Base-by-base conservation (phyloP, 2,329 filamentous ascomycete species). In the Verticillium zaregamsianum region DNA sequence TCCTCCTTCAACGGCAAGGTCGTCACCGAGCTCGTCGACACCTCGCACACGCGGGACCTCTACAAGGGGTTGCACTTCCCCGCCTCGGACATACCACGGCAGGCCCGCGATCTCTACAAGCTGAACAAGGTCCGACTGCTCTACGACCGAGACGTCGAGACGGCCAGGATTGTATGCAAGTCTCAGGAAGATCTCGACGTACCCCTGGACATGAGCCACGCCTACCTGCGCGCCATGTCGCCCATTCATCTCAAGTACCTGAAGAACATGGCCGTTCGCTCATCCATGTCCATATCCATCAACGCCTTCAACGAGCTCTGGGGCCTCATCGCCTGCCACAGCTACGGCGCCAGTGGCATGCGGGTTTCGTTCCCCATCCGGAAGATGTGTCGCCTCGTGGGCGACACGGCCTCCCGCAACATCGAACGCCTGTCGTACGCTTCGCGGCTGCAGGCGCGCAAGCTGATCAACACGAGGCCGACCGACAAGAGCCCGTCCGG, bases 221-320 rank as follows among this genome's bases (percentile, higher is more conserved):
- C 90, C 0, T 95, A 96, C 70, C 82, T 96, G 2, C 86, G 93
- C 60, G 92, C 93, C 65, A 96, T 96, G 86, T 96, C 92, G 1
- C 92, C 93, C 0, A 93, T 96, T 52, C 92, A 95, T 70, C 74
- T 96, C 60, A 96, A 96, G 70, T 97, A 96, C 68, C 80, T 97
- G 3, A 83, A 79, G 6, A 93, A 97, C 71, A 97, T 97, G 93
- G 89, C 88, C 8, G 92, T 96, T 0, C 87, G 92, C n/a, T 92
- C 92, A 0, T 96, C 92, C 66, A 97, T 97, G 92, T 96, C 92
- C 0, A 93, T 97, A 64, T 96, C 92, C 1, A 91, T 97, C 70
- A 95, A 92, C 66, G 91, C 91, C 0, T 95, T 96, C 68, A 82
- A 85, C 67, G 90, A 96, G 68, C 77, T 97, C 0, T 97, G 93